Evolutionary conservation across 441 rosid species (phyloP).

Genomic region (Theobroma grandiflorum): DNA sequence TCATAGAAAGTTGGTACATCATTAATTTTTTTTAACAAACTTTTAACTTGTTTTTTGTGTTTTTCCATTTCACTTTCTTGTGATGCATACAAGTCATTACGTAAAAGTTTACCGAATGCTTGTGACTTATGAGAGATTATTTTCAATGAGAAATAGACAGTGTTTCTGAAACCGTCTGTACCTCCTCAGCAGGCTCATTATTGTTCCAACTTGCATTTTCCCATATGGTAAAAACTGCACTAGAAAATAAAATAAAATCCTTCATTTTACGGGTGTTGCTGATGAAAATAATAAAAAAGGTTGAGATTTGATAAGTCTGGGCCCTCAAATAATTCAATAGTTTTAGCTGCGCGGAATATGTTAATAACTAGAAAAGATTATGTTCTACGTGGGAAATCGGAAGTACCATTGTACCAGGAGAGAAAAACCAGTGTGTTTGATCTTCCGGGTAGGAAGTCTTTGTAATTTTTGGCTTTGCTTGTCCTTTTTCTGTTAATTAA

Average conservation of each 20-base stretch:
- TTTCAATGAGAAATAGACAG: slow-evolving; percentile 25
- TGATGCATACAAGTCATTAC: slow-evolving; percentile 16
- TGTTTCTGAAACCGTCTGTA: slow-evolving; percentile 32
- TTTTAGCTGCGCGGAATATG: background rate
- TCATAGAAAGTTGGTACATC: background rate
- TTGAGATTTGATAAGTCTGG: background rate
- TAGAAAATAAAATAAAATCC: background rate
- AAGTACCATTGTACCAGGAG: background rate
- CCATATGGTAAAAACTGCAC: background rate
- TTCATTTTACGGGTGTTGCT: background rate
- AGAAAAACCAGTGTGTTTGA: background rate
- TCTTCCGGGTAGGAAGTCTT: slow-evolving; percentile 7
- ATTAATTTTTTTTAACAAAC: background rate
- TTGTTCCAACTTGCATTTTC: slow-evolving; percentile 32
- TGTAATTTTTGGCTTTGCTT: background rate
- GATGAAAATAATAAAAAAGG: background rate
- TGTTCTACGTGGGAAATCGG: background rate
- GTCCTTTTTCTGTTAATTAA: slow-evolving; percentile 3
- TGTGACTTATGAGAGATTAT: slow-evolving; percentile 25
- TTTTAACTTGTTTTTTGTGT: slow-evolving; percentile 10
- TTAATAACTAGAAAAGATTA: background rate
- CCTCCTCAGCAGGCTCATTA: slow-evolving; percentile 33
- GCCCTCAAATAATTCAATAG: background rate
- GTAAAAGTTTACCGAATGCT: slow-evolving; percentile 10
- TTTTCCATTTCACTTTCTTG: slow-evolving; percentile 24